Evolutionary conservation across 2,329 filamentous ascomycete species (phyloP).

Genomic region (Madurella mycetomatis): DNA sequence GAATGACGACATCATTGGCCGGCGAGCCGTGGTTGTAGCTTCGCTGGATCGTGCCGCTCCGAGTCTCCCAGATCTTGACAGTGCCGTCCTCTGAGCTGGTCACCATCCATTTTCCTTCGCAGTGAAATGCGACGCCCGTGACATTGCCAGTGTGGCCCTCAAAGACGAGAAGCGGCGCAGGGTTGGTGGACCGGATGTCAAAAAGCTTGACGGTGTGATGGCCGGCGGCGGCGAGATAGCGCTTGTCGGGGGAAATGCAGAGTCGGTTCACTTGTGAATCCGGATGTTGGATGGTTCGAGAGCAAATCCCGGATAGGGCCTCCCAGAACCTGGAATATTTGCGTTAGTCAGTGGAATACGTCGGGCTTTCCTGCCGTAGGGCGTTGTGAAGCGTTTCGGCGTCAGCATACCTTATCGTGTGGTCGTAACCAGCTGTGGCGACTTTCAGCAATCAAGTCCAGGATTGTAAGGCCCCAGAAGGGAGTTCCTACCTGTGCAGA

Average conservation of each 20-base stretch:
- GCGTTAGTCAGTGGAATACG: constrained; percentile 2
- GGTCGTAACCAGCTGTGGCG: constrained; percentile 54
- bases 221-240: constrained; percentile 79
- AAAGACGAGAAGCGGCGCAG: constrained; percentile 86
- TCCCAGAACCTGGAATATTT: constrained; percentile 77
- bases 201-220: constrained; percentile 91
- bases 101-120: constrained; percentile 99
- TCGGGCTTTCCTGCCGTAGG: not conserved
- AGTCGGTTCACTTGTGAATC: constrained; percentile 98
- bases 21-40: constrained; percentile 88
- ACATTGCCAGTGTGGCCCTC: constrained; percentile 95
- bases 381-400: not conserved
- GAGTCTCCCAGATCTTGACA: constrained; percentile 95
- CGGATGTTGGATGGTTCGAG: constrained; percentile 93
- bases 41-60: constrained; percentile 78
- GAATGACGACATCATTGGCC: constrained; percentile 98
- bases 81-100: constrained; percentile 95
- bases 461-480: not conserved
- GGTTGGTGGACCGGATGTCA: constrained; percentile 98
- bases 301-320: constrained; percentile 94
- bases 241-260: constrained; percentile 97
- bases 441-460: constrained; percentile 17
- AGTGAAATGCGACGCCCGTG: constrained; percentile 95
- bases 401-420: constrained; percentile 53
- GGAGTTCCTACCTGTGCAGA: constrained; percentile 51